phyloP scores from a whole-genome alignment of 1,139 yeast genomes.

The Petasospora rhodanensis region DNA sequence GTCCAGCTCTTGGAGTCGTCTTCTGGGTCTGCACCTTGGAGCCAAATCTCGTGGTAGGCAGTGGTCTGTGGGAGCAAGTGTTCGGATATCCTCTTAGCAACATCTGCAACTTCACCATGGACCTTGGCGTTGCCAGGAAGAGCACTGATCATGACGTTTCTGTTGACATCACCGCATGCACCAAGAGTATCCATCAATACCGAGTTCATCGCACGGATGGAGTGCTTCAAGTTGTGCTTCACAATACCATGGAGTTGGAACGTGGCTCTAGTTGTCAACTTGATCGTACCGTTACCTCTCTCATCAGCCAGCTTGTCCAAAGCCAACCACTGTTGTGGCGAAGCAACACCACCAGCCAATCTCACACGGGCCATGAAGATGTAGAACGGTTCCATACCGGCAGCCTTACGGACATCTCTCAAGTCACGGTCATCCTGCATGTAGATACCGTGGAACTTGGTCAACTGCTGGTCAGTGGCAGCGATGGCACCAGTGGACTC shows the following conservation, averaged over 20 bases:
- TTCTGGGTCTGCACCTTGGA: conserved; percentile 75
- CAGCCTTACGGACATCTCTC: conserved; percentile 86
- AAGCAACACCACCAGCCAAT: conserved; percentile 88
- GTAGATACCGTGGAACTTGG: conserved; percentile 97
- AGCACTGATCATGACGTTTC: conserved; percentile 92
- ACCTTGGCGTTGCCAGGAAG: conserved; percentile 80
- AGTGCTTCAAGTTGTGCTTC: conserved; percentile 82
- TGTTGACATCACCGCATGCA: conserved; percentile 97
- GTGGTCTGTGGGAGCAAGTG: conserved; percentile 86
- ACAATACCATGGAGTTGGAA: conserved; percentile 95
- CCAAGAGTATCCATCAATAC: conserved; percentile 91
- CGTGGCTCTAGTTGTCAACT: conserved; percentile 95
- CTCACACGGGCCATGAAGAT: conserved; percentile 96
- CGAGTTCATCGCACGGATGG: conserved; percentile 90
- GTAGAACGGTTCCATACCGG: conserved; percentile 93
- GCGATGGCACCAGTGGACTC: conserved; percentile 86
- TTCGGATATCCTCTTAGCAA: conserved; percentile 69
- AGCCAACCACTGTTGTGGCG: conserved; percentile 84
- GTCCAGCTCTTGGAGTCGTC: conserved; percentile 65
- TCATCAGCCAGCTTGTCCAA: conserved; percentile 78
- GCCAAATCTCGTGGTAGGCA: conserved; percentile 96
- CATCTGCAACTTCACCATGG: conserved; percentile 66
- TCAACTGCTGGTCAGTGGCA: conserved; percentile 90
- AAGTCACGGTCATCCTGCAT: conserved; percentile 99
- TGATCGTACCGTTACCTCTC: conserved; percentile 90